phyloP scores from a whole-genome alignment of 305 asterid species.

The Fraxinus dipetala region DNA sequence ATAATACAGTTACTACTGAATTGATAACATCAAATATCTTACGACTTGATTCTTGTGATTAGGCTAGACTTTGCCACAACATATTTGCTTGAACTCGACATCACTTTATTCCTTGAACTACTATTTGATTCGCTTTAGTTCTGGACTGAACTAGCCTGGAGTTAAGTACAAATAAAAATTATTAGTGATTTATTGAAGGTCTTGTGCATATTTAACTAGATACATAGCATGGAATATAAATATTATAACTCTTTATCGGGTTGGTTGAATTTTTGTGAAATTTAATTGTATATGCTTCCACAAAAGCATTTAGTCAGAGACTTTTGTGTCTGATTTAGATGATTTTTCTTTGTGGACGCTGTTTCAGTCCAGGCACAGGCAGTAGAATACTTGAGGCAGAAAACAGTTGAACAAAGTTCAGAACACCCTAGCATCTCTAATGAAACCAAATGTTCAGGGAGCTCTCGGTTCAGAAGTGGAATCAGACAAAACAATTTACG shows the following conservation, averaged over 20 bases:
- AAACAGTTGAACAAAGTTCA: conserved; percentile 31
- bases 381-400: conserved; percentile 52
- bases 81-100: conserved; percentile 2
- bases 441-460: conserved; percentile 47
- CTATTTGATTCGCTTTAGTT: background rate
- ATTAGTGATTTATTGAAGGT: background rate
- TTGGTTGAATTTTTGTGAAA: background rate
- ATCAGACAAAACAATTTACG: conserved; percentile 49
- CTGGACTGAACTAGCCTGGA: conserved; percentile 13
- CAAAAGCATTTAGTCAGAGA: background rate
- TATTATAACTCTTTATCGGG: background rate
- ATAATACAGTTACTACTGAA: background rate
- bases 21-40: conserved; percentile 4
- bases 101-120: background rate
- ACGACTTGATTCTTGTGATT: background rate
- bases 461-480: conserved; percentile 58
- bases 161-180: conserved; percentile 7
- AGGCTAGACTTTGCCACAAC: background rate
- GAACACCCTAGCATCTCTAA: conserved; percentile 22
- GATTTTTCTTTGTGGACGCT: conserved; percentile 24
- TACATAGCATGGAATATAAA: background rate
- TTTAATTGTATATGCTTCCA: background rate
- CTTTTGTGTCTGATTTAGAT: conserved; percentile 1
- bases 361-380: conserved; percentile 74
- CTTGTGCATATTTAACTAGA: conserved; percentile 7